A percentile compares a stretch with the other conserved stretches of the same genome.
Conservation (phyloP, 148 eudicot genomes). For the Polygonum aviculare region DNA sequence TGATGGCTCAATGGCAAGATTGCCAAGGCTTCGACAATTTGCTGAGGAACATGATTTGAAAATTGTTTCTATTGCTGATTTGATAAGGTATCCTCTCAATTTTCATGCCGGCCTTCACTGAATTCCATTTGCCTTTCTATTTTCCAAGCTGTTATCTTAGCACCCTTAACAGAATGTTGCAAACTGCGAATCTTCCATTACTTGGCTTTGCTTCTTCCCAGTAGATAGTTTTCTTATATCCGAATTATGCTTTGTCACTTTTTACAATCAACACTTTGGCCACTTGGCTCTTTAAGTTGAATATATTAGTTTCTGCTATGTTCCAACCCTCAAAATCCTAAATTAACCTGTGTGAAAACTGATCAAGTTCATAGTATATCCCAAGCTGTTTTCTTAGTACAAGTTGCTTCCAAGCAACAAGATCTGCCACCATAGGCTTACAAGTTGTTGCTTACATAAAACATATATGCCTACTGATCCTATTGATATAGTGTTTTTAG, state of each 20-base stretch:
- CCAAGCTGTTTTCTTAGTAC: not conserved
- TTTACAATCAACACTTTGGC: not conserved
- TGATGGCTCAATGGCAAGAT: slow-evolving; percentile 79
- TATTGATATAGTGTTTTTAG: not conserved
- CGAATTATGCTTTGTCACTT: not conserved
- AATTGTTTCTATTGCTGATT: slow-evolving; percentile 58
- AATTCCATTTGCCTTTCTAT: not conserved
- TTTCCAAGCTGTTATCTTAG: not conserved
- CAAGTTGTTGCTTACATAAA: not conserved
- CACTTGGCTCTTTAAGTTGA: not conserved
- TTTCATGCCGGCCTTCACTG: not conserved
- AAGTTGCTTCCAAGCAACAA: not conserved
- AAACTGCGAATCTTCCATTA: not conserved
- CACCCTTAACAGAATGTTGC: not conserved
- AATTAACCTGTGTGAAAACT: not conserved
- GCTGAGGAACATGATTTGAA: slow-evolving; percentile 41
- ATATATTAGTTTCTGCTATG: not conserved
- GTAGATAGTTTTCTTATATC: not conserved
- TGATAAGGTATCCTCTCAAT: slow-evolving; percentile 38
- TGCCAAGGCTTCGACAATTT: slow-evolving; percentile 54
- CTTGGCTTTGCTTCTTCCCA: not conserved
- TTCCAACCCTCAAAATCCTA: not conserved
- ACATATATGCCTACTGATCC: not conserved
- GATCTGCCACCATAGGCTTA: not conserved
- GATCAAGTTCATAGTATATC: not conserved